These are phyloP conservation scores for Diplocarpon rosae DNA, from an alignment of 2,329 filamentous ascomycete species.

Conservation along the genomic window DNA sequence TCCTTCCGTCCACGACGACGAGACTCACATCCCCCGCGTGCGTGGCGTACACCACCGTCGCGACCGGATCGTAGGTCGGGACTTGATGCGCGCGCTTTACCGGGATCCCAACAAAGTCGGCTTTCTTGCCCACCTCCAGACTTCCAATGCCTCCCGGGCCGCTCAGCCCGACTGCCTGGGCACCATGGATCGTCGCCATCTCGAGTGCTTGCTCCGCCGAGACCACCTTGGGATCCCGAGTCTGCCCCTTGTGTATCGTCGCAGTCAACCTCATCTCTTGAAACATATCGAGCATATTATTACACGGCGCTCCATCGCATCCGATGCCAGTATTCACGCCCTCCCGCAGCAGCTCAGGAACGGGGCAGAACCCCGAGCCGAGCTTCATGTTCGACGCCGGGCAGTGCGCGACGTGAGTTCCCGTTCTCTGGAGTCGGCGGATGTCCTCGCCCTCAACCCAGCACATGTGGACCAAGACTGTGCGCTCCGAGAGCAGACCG, in stretches of 20 bases:
- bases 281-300: conserved; percentile 8
- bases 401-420: conserved; percentile 7
- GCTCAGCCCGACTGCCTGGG: conserved; percentile 7
- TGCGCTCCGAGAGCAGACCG: not conserved
- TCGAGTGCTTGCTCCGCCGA: conserved; percentile 27
- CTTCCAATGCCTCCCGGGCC: conserved; percentile 7
- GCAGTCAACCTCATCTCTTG: conserved; percentile 9
- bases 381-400: conserved; percentile 9
- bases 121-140: conserved; percentile 38
- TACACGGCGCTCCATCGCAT: conserved; percentile 9
- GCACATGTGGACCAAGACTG: conserved; percentile 8
- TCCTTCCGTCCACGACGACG: conserved; percentile 8
- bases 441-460: conserved; percentile 5
- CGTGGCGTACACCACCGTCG: conserved; percentile 6
- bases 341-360: conserved; percentile 5
- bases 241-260: conserved; percentile 7
- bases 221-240: conserved; percentile 2
- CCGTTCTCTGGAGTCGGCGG: conserved; percentile 1
- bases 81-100: conserved; percentile 23
- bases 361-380: conserved; percentile 2
- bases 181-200: conserved; percentile 14
- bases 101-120: conserved; percentile 45
- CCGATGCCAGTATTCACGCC: conserved; percentile 6
- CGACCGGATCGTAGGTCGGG: conserved; percentile 7
- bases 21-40: conserved; percentile 4